Percentiles rank a stretch among this genome's conserved stretches.
phyloP scores from a whole-genome alignment of 1,139 yeast species.

The Nadsonia commutata region DNA sequence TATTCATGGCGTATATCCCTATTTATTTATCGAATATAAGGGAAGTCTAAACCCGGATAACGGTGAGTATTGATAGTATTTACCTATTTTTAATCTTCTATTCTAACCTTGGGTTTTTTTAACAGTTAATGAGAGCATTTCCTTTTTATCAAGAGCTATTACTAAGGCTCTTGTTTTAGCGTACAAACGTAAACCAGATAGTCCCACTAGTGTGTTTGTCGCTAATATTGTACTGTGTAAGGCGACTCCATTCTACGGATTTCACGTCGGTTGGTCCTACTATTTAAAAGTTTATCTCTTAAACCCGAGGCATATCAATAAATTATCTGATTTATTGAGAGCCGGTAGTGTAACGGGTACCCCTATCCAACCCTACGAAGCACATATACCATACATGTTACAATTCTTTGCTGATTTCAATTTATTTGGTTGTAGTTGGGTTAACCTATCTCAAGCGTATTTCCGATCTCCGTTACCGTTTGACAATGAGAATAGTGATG shows the following conservation, averaged over 20 bases:
- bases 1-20: constrained; percentile 76
- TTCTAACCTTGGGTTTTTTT: constrained; percentile 8
- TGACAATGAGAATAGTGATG: constrained; percentile 6
- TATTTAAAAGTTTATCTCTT: constrained; percentile 56
- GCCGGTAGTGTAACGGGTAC: constrained; percentile 31
- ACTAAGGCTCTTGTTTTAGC: constrained; percentile 19
- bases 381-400: constrained; percentile 62
- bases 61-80: constrained; percentile 2
- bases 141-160: constrained; percentile 14
- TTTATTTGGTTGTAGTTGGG: constrained; percentile 73
- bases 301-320: constrained; percentile 44
- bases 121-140: constrained; percentile 13
- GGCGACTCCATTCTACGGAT: constrained; percentile 78
- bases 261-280: constrained; percentile 44
- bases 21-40: constrained; percentile 49
- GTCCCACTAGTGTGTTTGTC: constrained; percentile 31
- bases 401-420: constrained; percentile 79
- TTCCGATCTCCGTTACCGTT: constrained; percentile 11
- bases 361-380: constrained; percentile 43
- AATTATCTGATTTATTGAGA: constrained; percentile 47
- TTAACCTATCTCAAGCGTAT: constrained; percentile 24
- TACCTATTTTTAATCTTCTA: constrained; percentile 4
- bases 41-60: constrained; percentile 21
- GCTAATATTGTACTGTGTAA: constrained; percentile 57
- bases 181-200: constrained; percentile 16